phyloP scores from a whole-genome alignment of 345 rosid species.

The Ailanthus altissimus region DNA sequence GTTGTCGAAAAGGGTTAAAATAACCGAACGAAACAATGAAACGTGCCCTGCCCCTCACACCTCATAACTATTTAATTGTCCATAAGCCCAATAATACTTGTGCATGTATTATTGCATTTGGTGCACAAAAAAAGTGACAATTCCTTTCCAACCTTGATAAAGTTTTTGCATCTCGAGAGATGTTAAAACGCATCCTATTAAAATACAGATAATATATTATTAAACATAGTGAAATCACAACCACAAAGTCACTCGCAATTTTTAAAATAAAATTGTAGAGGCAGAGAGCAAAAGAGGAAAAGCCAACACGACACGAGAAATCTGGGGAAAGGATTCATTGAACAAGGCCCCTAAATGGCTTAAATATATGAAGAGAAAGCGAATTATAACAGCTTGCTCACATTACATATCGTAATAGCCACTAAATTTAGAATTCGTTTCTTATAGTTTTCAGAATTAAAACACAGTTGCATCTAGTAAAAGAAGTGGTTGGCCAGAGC shows the following conservation, averaged over 20 bases:
- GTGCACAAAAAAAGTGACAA: background rate
- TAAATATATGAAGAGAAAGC: background rate
- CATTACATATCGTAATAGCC: background rate
- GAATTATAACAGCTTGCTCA: slow-evolving; percentile 1
- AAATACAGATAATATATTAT: background rate
- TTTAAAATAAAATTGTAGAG: background rate
- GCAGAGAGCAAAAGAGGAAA: slow-evolving; percentile 6
- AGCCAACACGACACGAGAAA: background rate
- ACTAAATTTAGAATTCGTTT: background rate
- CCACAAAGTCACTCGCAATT: background rate
- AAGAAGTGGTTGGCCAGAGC: no score
- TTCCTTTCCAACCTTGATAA: background rate
- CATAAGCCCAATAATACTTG: background rate
- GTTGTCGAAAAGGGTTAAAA: background rate
- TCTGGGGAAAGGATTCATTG: background rate
- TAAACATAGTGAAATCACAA: background rate
- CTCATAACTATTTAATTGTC: background rate
- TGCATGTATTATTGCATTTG: background rate
- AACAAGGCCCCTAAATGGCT: background rate
- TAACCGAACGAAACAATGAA: background rate
- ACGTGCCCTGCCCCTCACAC: background rate
- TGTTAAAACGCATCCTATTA: background rate
- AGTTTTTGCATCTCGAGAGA: background rate
- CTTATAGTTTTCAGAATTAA: no score
- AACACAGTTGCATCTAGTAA: no score